Evolutionary conservation across 441 rosid genomes (phyloP).

Genomic region (Populus trichocarpa): DNA sequence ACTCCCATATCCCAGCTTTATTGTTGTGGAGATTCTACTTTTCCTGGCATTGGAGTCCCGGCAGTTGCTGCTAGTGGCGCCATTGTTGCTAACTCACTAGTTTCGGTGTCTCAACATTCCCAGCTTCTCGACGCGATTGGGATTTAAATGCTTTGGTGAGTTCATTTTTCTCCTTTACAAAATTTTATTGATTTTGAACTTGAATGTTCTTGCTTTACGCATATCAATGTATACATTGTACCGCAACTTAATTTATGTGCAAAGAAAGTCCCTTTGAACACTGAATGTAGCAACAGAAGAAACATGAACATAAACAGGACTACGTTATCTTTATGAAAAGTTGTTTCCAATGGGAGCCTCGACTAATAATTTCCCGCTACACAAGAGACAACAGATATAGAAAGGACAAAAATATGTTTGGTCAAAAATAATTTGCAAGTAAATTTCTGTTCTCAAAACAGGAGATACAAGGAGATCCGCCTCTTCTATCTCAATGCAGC

Average conservation of each 20-base stretch:
- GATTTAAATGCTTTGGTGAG: conserved; percentile 17
- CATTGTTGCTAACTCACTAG: conserved; percentile 25
- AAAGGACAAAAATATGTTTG: background rate
- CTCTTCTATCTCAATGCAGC: no score
- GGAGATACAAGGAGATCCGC: no score
- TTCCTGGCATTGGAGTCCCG: conserved; percentile 93
- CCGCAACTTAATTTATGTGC: background rate
- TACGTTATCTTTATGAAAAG: background rate
- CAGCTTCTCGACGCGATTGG: conserved; percentile 42
- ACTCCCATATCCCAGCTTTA: conserved; percentile 75
- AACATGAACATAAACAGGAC: background rate
- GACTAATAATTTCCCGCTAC: background rate
- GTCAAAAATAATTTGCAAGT: no score
- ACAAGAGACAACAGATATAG: background rate
- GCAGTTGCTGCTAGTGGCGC: conserved; percentile 88
- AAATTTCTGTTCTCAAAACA: no score
- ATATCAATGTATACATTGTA: background rate
- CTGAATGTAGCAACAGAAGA: background rate
- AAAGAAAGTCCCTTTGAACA: background rate
- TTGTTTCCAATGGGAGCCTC: background rate
- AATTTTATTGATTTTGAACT: conserved; percentile 2
- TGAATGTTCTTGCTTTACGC: background rate
- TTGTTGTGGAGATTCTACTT: conserved; percentile 93
- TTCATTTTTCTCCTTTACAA: background rate
- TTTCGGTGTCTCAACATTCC: conserved; percentile 37